Evolutionary conservation across 495 filamentous ascomycete genomes (phyloP), one percentile per base, ranked within the genome.

Genomic region (Cryomyces antarcticus): DNA sequence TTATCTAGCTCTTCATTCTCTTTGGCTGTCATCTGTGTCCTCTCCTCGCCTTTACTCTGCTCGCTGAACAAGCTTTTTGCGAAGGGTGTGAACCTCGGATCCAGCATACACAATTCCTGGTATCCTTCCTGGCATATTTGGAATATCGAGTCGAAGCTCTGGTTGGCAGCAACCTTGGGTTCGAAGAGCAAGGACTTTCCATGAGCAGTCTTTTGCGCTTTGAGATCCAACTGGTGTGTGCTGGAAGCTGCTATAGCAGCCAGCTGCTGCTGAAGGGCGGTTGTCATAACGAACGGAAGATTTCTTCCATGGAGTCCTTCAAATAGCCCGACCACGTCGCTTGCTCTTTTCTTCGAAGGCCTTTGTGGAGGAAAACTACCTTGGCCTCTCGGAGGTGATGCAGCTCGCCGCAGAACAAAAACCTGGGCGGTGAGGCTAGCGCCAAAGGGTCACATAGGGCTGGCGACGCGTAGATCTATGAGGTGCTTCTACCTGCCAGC

Each of bases 171-270:
- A 47, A 80, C 68, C 51, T 73, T 70, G 34, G 75, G 71, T 52
- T 92, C 84, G 60, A 86, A 99, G 42, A 99, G 77, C 41, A 99
- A 59, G 11, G 89, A 96, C 52, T 89, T 81, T 39, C 82, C 83
- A 64, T 96, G 88, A 28, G 81, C 70, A 34, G 79, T 67, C 60
- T 83, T 86, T 60, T 94, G 80, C 40, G 82, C 80, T 57, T 93
- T 92, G 38, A 92, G 73, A 54, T 96, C 80, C 45, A 96, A 72
- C 38, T 64, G 57, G 37, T 59, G 59, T 28, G 60, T 62, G 48
- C 50, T 57, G 41, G 53, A 54, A 4, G 53, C 49, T 4, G 56
- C 57, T 40, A 64, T 62, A 11, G 44, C 44, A 37, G 58, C 58
- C 37, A 64, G 57, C 50, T 64, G 61, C 44, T 55, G 52, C 47